Evolutionary conservation across 176 grass and related monocot species (phyloP), one percentile per base, ranked within the genome.

Genomic region (Eragrostis nindensis): DNA sequence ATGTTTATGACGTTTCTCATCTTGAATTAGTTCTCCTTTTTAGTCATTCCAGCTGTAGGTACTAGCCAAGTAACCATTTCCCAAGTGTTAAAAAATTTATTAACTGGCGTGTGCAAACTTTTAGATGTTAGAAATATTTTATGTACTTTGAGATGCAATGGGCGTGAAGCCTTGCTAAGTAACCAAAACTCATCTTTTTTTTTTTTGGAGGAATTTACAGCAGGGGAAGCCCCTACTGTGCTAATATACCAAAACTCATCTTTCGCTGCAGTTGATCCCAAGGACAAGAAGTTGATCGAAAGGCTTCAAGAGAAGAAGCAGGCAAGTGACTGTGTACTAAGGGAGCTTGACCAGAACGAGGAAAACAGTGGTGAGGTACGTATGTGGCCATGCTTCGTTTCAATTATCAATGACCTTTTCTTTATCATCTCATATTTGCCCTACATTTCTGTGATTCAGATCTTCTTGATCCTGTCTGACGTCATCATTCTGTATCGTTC

Each of bases 241-340:
- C n/a, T n/a, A n/a, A n/a, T n/a, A n/a, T n/a, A 79, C 4, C 13
- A 8, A 48, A 44, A 27, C 46, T 55, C 8, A 72, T 79, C 45
- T 85, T 55, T 11, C 76, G 55, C 5, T 25, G 47, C 76, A 86
- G 83, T 86, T 38, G 68, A 79, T 32, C 45, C 18, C 8, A 86
- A 73, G 57, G 83, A 86, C 68, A 79, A 19, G 2, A 86, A 22
- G 56, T 45, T 14, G 13, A 76, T 86, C 32, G 46, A 79, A 79
- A 45, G 67, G 24, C 44, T 85, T 73, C 46, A 86, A 45, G 25
- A 83, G 22, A 62, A 76, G 24, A 68, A 76, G 46, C 75, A 65
- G 54, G 38, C 15, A 25, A 72, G 12, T 63, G 32, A 72, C 0
- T 11, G 8, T 52, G 53, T 21, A 70, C 65, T 30, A 21, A 44